Evolutionary conservation across 306 rosid genomes (phyloP).

Genomic region (Leucaena leucocephala): DNA sequence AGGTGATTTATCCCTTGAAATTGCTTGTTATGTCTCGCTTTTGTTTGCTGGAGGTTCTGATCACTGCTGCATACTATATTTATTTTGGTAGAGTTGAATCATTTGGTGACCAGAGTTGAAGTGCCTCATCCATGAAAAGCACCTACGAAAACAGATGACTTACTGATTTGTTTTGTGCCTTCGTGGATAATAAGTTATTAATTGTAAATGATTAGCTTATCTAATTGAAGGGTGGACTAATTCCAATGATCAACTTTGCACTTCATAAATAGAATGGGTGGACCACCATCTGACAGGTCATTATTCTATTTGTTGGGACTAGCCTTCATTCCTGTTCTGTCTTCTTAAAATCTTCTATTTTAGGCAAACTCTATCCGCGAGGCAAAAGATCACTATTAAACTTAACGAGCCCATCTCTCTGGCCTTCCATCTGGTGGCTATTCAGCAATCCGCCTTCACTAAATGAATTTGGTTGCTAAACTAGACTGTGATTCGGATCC

Average conservation of each 20-base stretch:
- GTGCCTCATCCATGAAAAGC: slow-evolving; percentile 8
- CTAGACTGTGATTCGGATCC: not conserved
- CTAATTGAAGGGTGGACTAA: slow-evolving; percentile 1
- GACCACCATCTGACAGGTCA: not conserved
- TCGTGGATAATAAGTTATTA: slow-evolving; percentile 12
- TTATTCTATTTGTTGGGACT: not conserved
- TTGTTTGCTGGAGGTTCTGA: not conserved
- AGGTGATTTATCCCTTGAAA: not conserved
- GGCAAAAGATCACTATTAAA: not conserved
- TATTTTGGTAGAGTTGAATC: slow-evolving; percentile 15
- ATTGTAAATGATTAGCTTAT: slow-evolving; percentile 4
- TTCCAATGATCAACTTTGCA: slow-evolving; percentile 5
- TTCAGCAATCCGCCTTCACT: too few species aligned
- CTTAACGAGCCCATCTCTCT: not conserved
- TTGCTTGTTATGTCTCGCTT: not conserved
- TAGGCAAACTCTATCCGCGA: too few species aligned
- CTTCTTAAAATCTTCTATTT: too few species aligned
- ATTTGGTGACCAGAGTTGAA: slow-evolving; percentile 3
- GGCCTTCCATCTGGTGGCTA: not conserved
- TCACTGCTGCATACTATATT: not conserved
- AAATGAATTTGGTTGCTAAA: not conserved
- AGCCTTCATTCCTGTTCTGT: too few species aligned
- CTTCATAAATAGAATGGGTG: slow-evolving; percentile 26
- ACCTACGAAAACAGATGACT: not conserved
- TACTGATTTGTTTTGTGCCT: slow-evolving; percentile 11